Base-by-base conservation (phyloP, 2,329 filamentous ascomycete genomes). In the Lasiodiplodia citricola region DNA sequence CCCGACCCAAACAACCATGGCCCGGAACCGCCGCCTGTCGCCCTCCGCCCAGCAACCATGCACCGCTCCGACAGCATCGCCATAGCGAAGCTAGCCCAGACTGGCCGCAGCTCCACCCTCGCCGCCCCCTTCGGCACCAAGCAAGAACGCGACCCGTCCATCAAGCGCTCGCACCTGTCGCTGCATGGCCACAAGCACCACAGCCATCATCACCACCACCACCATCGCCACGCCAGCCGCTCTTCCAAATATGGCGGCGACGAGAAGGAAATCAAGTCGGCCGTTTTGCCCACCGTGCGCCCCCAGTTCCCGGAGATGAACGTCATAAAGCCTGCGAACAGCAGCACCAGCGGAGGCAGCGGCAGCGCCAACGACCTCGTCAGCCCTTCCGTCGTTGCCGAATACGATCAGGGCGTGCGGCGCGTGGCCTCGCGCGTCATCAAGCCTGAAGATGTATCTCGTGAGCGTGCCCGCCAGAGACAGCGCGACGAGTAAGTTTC, bases 211-310 rank as follows among this genome's bases (percentile, higher is more conserved):
- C 72, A 77, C 57, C 74, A 75, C 66, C 71, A 73, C 66, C 71
- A 72, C 54, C 54, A 69, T 41, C 70, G 73, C 28, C 80, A 38
- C 21, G 44, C 50, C 4, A 41, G 67, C 41, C 65, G 69, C 66
- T 63, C 62, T 25, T 56, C 52, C 14, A 83, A 81, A 71, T 80
- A 83, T 69, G 79, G 78, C 41, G 79, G 77, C n/a, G 56, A 62
- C 28, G 57, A 68, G 3, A 58, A 57, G 51, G 67, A 69, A 1
- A 79, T 83, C 37, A 80, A 83, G 70, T 83, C 81, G 21, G 81
- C 82, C 11, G 77, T 82, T 6, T 81, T 83, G 70, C 75, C 82
- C 50, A 78, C 81, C 68, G 79, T 81, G 5, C 82, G 81, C 0
- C 80, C 82, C 16, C 82, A 79, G 72, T 82, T 84, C 70, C 81